phyloP scores from a whole-genome alignment of 495 filamentous ascomycete genomes.

The Penicillium alfredii region DNA sequence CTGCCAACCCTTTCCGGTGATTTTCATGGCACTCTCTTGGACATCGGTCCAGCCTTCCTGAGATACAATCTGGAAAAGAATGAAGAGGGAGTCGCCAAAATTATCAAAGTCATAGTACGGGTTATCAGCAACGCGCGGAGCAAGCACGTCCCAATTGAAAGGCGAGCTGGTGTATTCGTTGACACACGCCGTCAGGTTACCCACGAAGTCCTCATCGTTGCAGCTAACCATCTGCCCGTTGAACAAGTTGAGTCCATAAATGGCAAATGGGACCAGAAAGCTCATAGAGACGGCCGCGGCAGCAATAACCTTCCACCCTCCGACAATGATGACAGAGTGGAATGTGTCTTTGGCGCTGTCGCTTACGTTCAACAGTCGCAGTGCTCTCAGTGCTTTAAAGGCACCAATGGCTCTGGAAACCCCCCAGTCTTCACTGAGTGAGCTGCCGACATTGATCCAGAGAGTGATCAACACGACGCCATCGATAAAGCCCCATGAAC shows the following conservation, averaged over 20 bases:
- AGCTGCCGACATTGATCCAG: conserved; percentile 89
- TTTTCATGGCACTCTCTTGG: conserved; percentile 73
- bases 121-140: conserved; percentile 74
- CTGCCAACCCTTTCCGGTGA: conserved; percentile 70
- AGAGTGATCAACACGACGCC: conserved; percentile 87
- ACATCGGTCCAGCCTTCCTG: conserved; percentile 97
- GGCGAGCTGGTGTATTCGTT: conserved; percentile 74
- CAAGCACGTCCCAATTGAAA: conserved; percentile 74
- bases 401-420: conserved; percentile 88
- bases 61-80: conserved; percentile 97
- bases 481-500: conserved; percentile 96
- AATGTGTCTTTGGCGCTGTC: conserved; percentile 95
- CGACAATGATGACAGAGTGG: conserved; percentile 89
- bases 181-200: conserved; percentile 60
- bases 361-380: conserved; percentile 89
- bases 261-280: conserved; percentile 91
- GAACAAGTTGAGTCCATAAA: conserved; percentile 92
- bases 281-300: conserved; percentile 90
- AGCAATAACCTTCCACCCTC: conserved; percentile 83
- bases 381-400: conserved; percentile 94
- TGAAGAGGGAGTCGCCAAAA: conserved; percentile 86
- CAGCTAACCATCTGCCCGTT: conserved; percentile 72
- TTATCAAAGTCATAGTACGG: conserved; percentile 90
- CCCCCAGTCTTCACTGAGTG: conserved; percentile 67
- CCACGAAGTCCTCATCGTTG: conserved; percentile 61